A percentile compares a stretch with the other conserved stretches of the same genome.
phyloP scores from a whole-genome alignment of 768 basidiomycete species.

The Ramaria sp. region DNA sequence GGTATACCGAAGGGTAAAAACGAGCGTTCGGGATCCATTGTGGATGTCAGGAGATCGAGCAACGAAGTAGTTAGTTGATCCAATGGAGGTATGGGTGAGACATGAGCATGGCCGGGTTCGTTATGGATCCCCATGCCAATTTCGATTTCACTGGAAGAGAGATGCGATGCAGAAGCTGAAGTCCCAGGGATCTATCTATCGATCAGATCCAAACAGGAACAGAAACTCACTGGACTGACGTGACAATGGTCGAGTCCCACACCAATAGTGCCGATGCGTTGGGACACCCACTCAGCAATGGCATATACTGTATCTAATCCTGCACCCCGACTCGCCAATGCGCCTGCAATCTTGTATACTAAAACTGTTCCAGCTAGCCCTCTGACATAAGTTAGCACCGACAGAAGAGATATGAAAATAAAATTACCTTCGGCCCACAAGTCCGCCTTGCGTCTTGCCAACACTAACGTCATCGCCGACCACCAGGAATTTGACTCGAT shows the following conservation, averaged over 20 bases:
- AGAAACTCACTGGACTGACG: slow-evolving; percentile 28
- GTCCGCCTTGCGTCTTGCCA: slow-evolving; percentile 64
- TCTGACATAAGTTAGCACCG: slow-evolving; percentile 26
- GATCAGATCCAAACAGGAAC: not conserved
- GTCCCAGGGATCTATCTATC: slow-evolving; percentile 64
- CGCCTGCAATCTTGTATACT: slow-evolving; percentile 88
- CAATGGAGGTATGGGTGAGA: slow-evolving; percentile 64
- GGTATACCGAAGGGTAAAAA: slow-evolving; percentile 57
- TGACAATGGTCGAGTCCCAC: slow-evolving; percentile 86
- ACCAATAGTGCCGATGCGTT: slow-evolving; percentile 71
- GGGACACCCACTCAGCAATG: slow-evolving; percentile 53
- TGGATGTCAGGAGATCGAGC: slow-evolving; percentile 60
- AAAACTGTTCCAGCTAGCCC: slow-evolving; percentile 74
- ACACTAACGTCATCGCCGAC: slow-evolving; percentile 91
- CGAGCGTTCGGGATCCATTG: slow-evolving; percentile 62
- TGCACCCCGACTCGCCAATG: slow-evolving; percentile 58
- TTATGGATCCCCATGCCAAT: slow-evolving; percentile 92
- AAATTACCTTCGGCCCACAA: slow-evolving; percentile 68
- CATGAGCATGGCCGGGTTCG: slow-evolving; percentile 61
- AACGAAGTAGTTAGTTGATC: slow-evolving; percentile 60
- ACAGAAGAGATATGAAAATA: not conserved
- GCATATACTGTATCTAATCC: slow-evolving; percentile 57
- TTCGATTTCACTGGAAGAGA: slow-evolving; percentile 61
- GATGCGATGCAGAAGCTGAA: slow-evolving; percentile 40
- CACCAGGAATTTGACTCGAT: slow-evolving; percentile 62